A percentile compares a stretch with the other conserved stretches of the same genome.
Evolutionary conservation across 192 early-diverging fungal genomes (phyloP).

Genomic region (Radiomyces spectabilis): DNA sequence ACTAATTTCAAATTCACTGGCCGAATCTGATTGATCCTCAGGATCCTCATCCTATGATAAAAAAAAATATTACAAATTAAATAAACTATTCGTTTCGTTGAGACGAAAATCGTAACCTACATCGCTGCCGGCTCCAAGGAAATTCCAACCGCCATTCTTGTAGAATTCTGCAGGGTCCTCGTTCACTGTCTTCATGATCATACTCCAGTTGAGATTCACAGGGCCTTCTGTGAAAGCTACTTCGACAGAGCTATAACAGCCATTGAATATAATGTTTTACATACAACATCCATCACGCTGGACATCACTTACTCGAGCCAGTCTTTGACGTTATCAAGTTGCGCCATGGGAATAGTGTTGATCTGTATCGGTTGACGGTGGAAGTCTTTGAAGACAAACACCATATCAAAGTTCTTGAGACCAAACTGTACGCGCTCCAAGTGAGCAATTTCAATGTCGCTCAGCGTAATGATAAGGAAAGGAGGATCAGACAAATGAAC

Average conservation of each 20-base stretch:
- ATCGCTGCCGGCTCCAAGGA: constrained; percentile 65
- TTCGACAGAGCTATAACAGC: constrained; percentile 65
- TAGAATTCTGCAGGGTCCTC: constrained; percentile 90
- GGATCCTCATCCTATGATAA: constrained; percentile 36
- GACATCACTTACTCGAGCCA: constrained; percentile 70
- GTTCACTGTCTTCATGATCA: constrained; percentile 98
- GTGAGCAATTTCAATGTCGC: constrained; percentile 91
- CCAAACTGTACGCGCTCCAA: constrained; percentile 97
- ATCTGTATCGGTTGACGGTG: constrained; percentile 84
- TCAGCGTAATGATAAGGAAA: constrained; percentile 81
- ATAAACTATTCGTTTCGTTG: neutral
- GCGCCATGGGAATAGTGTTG: constrained; percentile 88
- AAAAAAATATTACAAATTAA: neutral
- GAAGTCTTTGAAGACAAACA: constrained; percentile 96
- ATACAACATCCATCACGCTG: neutral
- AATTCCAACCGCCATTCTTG: constrained; percentile 86
- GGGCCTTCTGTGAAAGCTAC: constrained; percentile 90
- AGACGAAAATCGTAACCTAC: constrained; percentile 25
- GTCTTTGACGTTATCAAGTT: constrained; percentile 91
- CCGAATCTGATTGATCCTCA: constrained; percentile 43
- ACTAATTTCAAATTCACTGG: constrained; percentile 57
- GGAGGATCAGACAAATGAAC: constrained; percentile 95
- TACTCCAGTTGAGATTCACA: constrained; percentile 89
- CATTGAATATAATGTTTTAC: too few species aligned
- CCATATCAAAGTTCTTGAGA: constrained; percentile 97